Base-by-base conservation (phyloP, 768 basidiomycete genomes). In the Lepiota venenata region DNA sequence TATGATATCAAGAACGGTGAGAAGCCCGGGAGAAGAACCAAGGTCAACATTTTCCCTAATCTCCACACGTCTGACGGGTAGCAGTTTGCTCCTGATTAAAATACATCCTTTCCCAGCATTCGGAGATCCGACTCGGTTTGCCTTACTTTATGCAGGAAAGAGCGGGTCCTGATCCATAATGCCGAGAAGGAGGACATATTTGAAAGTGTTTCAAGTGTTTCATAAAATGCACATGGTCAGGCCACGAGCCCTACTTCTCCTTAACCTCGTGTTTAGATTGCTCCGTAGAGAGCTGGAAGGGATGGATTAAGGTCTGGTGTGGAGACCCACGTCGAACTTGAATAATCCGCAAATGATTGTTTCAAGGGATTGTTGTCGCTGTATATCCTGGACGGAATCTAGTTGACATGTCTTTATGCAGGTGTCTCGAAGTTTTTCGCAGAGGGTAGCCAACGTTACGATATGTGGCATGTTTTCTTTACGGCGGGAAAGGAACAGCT, bases 171-270 rank as follows among this genome's bases (percentile, higher is more conserved):
- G 16, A 39, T 32, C 12, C 20, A 16, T 46, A 25, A 54, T 47
- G 45, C 52, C 52, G 45, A 25, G 39, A 54, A 47, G 52, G 52
- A 54, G 47, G 52, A 18, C 20, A 39, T 18, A 7, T 21, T 54
- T 18, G 37, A 15, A 47, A 54, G 52, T 54, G 52, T 54, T 54
- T 54, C 52, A 54, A 29, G 52, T 54, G 21, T 54, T 54, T 54
- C 37, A 54, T 54, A 44, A 54, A 47, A 22, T 39, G 16, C 52
- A 54, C 52, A 54, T 54, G 52, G 52, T 27, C 22, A 38, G 52
- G 14, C 44, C 52, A 54, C 44, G 52, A 47, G 52, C 45, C 52
- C 47, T 14, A 40, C 21, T 38, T 47, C 27, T 41, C 52, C 32
- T 5, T 45, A 54, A 20, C 52, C 52, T 54, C 52, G 52, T 54